A percentile compares a stretch with the other conserved stretches of the same genome.
Evolutionary conservation across 805 yeast genomes (phyloP).

Genomic region (Yamadazyma philogaea): DNA sequence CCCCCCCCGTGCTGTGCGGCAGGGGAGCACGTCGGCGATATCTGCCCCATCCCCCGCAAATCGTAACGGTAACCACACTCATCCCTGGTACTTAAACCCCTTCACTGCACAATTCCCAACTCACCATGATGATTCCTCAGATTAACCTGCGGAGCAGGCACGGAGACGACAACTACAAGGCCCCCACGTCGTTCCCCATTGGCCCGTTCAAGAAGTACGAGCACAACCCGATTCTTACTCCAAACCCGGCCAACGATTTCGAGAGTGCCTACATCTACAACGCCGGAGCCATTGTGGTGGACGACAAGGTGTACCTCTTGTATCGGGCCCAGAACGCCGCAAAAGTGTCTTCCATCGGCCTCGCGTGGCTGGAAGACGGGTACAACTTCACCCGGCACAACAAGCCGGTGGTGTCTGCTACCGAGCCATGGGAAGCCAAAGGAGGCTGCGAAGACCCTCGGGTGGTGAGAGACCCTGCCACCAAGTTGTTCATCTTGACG

Average conservation of each 20-base stretch:
- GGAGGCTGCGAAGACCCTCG: slow-evolving; percentile 46
- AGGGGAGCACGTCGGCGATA: no score
- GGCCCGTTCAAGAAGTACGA: slow-evolving; percentile 38
- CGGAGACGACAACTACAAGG: slow-evolving; percentile 30
- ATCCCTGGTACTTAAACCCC: no score
- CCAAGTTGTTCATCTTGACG: slow-evolving; percentile 36
- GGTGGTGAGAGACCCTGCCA: slow-evolving; percentile 34
- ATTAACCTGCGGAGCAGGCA: slow-evolving; percentile 24
- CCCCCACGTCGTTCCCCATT: slow-evolving; percentile 38
- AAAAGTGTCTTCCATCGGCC: slow-evolving; percentile 33
- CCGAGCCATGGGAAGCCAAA: slow-evolving; percentile 37
- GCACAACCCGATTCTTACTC: slow-evolving; percentile 37
- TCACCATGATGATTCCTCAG: slow-evolving; percentile 25
- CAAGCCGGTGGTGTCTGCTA: slow-evolving; percentile 32
- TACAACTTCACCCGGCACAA: slow-evolving; percentile 27
- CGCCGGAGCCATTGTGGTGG: slow-evolving; percentile 42
- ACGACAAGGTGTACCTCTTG: slow-evolving; percentile 32
- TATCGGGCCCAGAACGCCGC: slow-evolving; percentile 39
- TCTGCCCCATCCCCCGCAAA: slow-evolving; percentile 3
- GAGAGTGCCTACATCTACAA: slow-evolving; percentile 40
- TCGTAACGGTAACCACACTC: neutral
- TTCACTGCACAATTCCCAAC: neutral
- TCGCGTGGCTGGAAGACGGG: slow-evolving; percentile 43
- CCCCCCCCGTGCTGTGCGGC: no score
- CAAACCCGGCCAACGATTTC: slow-evolving; percentile 35